Conservation (phyloP, 1,139 yeast species). For the Saccharomycopsis hybrid region DNA sequence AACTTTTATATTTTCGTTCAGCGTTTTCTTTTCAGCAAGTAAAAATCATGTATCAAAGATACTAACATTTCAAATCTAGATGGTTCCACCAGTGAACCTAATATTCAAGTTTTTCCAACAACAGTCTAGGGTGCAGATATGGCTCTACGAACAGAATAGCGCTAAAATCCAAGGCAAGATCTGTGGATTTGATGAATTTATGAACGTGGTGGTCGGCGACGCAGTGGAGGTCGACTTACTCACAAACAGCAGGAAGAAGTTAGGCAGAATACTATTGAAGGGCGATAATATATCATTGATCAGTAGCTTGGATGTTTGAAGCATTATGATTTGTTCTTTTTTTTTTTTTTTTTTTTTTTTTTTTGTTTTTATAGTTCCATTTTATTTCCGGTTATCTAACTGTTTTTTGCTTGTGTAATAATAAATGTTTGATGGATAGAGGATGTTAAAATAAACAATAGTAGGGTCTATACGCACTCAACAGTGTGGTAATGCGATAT, state of each 20-base stretch:
- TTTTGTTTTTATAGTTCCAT: too few relatives aligned
- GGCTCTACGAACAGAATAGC: slow-evolving; percentile 84
- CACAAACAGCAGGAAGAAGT: slow-evolving; percentile 27
- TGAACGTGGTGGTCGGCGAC: slow-evolving; percentile 92
- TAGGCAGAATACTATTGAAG: slow-evolving; percentile 68
- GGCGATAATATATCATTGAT: slow-evolving; percentile 93
- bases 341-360: too few relatives aligned
- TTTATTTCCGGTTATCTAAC: too few relatives aligned
- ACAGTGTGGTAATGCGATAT: too few relatives aligned
- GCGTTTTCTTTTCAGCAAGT: neutral
- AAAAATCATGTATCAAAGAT: neutral
- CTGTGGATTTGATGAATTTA: slow-evolving; percentile 92
- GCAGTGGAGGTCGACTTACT: slow-evolving; percentile 59
- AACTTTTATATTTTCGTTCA: neutral
- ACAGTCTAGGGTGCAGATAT: slow-evolving; percentile 69
- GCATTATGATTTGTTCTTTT: too few relatives aligned
- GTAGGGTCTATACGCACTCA: too few relatives aligned
- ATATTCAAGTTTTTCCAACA: slow-evolving; percentile 83
- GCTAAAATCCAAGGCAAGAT: slow-evolving; percentile 77
- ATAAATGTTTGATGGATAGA: too few relatives aligned
- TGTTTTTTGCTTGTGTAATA: too few relatives aligned
- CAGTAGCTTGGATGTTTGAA: slow-evolving; percentile 43
- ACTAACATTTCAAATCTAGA: slow-evolving; percentile 27
- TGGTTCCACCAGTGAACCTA: slow-evolving; percentile 88
- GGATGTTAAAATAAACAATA: too few relatives aligned